Percentiles rank a stretch among this genome's conserved stretches.
These are phyloP conservation scores for Picea mariana DNA, from an alignment of 83 land plant species.

Conservation along the genomic window DNA sequence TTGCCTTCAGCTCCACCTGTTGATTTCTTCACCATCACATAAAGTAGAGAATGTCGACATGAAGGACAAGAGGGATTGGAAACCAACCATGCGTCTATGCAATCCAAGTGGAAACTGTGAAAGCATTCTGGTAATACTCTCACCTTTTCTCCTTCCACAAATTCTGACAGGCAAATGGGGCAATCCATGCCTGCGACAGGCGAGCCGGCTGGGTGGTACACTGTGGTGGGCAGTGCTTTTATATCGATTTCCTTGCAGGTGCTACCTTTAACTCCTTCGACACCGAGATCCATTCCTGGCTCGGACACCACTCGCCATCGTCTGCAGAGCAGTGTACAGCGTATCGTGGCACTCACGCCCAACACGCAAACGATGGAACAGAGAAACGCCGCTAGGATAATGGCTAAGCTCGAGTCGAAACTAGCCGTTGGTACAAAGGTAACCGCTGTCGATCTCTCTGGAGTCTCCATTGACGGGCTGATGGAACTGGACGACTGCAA, in stretches of 20 bases:
- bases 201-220: neutral
- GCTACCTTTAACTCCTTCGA: neutral
- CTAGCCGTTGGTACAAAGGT: neutral
- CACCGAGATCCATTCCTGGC: neutral
- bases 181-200: slow-evolving; percentile 8
- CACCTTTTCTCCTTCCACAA: slow-evolving; percentile 6
- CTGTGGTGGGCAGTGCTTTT: neutral
- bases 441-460: neutral
- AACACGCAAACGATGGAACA: neutral
- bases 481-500: neutral
- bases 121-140: no score
- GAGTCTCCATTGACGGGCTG: neutral
- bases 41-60: no score
- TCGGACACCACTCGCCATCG: neutral
- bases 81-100: no score
- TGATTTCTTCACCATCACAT: no score
- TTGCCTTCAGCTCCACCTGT: no score
- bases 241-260: neutral
- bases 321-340: neutral
- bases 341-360: neutral
- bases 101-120: no score
- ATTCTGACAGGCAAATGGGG: slow-evolving; percentile 37
- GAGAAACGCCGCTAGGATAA: neutral
- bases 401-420: neutral
- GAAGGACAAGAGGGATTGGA: no score